Conservation (phyloP, 768 basidiomycete genomes). For the Russula brevipes region DNA sequence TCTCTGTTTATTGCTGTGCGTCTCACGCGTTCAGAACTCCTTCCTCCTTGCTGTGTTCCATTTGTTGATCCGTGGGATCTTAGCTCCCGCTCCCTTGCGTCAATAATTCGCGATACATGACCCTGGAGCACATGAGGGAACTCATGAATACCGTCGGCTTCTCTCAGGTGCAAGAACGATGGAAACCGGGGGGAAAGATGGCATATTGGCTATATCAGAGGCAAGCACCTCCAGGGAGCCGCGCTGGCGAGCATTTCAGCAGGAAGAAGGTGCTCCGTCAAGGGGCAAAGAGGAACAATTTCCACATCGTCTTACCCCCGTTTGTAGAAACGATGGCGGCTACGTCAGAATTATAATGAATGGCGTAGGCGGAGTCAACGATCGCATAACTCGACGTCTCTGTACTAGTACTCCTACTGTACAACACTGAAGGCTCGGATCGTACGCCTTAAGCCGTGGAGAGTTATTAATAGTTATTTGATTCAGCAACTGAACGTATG, state of each 20-base stretch:
- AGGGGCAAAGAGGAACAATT: slow-evolving; percentile 73
- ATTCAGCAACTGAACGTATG: too few species aligned
- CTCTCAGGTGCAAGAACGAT: slow-evolving; percentile 48
- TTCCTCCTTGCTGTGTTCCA: too few species aligned
- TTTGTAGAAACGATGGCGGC: too few species aligned
- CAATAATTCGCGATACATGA: slow-evolving; percentile 78
- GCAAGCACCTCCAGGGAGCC: slow-evolving; percentile 21
- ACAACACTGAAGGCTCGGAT: too few species aligned
- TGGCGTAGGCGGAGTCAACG: too few species aligned
- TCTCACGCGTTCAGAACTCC: slow-evolving; percentile 1
- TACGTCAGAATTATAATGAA: too few species aligned
- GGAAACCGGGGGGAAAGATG: slow-evolving; percentile 75
- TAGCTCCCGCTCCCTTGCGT: slow-evolving; percentile 85
- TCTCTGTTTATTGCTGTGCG: slow-evolving; percentile 63
- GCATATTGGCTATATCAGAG: slow-evolving; percentile 81
- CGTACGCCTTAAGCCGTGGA: too few species aligned
- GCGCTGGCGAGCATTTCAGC: slow-evolving; percentile 32
- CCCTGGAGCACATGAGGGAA: slow-evolving; percentile 48
- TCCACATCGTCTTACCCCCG: slow-evolving; percentile 46
- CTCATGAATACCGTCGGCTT: slow-evolving; percentile 68
- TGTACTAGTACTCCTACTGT: too few species aligned
- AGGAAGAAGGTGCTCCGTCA: slow-evolving; percentile 57
- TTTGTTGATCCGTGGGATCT: background rate
- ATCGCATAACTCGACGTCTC: too few species aligned
- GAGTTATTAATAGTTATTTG: too few species aligned